Conservation (phyloP, 2,329 filamentous ascomycete genomes). For the Microcera coccophila region DNA sequence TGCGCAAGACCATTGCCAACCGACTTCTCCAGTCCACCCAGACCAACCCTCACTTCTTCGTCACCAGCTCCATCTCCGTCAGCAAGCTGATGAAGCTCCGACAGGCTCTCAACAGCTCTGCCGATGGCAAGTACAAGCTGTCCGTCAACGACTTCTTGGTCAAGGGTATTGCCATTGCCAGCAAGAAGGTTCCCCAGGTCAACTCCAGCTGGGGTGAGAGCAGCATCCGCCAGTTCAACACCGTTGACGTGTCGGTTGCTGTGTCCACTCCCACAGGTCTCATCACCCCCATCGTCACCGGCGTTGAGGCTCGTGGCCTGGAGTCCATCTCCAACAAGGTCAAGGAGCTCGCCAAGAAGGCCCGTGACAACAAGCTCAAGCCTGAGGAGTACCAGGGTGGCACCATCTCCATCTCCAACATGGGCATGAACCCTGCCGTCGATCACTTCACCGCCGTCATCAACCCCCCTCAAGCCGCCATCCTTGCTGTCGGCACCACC, state of each 20-base stretch:
- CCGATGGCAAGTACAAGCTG: conserved; percentile 95
- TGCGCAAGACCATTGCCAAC: conserved; percentile 97
- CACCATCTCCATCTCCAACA: conserved; percentile 99
- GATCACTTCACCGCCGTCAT: conserved; percentile 98
- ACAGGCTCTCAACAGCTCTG: conserved; percentile 81
- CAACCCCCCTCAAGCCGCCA: conserved; percentile 96
- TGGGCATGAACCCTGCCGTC: conserved; percentile 98
- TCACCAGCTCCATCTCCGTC: conserved; percentile 86
- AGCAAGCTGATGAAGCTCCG: conserved; percentile 95
- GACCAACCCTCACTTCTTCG: conserved; percentile 98
- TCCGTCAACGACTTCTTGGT: conserved; percentile 99
- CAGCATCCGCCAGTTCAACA: conserved; percentile 88
- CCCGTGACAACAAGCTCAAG: conserved; percentile 96
- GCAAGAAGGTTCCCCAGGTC: conserved; percentile 88
- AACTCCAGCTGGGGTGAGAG: conserved; percentile 94
- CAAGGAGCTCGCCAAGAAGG: conserved; percentile 96
- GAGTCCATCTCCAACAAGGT: conserved; percentile 82
- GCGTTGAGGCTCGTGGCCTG: conserved; percentile 81
- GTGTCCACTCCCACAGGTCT: conserved; percentile 90
- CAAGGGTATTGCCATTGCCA: conserved; percentile 87
- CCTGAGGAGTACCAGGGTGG: conserved; percentile 99
- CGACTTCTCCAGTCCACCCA: conserved; percentile 83
- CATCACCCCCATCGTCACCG: conserved; percentile 95
- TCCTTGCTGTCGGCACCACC: conserved; percentile 90
- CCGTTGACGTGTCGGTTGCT: conserved; percentile 90